Conservation (phyloP, 179 eudicot genomes). For the Beta corolliflora region DNA sequence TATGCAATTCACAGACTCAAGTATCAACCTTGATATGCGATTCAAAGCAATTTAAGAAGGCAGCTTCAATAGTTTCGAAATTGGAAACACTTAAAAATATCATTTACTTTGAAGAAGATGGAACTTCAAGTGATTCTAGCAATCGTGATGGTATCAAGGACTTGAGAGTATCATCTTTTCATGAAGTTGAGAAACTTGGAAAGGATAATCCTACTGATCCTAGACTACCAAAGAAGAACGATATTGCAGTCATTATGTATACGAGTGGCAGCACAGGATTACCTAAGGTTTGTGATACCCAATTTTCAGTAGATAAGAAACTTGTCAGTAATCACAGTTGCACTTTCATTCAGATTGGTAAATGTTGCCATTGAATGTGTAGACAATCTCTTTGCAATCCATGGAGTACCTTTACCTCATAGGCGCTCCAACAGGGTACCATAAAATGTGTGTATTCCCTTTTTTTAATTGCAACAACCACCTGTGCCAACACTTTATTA, state of each 20-base stretch:
- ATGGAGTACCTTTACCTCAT: neutral
- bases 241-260: slow-evolving; percentile 92
- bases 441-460: neutral
- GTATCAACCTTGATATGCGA: slow-evolving; percentile 90
- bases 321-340: neutral
- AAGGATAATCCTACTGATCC: slow-evolving; percentile 53
- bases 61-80: slow-evolving; percentile 65
- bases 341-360: neutral
- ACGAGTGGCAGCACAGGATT: too few species aligned
- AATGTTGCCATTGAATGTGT: neutral
- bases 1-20: slow-evolving; percentile 59
- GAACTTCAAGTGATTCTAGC: slow-evolving; percentile 42
- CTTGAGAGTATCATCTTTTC: slow-evolving; percentile 53
- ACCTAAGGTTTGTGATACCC: too few species aligned
- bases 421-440: too few species aligned
- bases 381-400: neutral
- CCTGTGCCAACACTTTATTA: neutral
- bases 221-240: slow-evolving; percentile 66
- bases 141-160: slow-evolving; percentile 33
- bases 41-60: slow-evolving; percentile 75
- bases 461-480: neutral
- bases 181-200: slow-evolving; percentile 79
- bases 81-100: slow-evolving; percentile 56
- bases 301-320: too few species aligned
- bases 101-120: slow-evolving; percentile 77